Evolutionary conservation across 768 basidiomycete genomes (phyloP), one percentile per base, ranked within the genome.

Genomic region (Trametopsis cervina): DNA sequence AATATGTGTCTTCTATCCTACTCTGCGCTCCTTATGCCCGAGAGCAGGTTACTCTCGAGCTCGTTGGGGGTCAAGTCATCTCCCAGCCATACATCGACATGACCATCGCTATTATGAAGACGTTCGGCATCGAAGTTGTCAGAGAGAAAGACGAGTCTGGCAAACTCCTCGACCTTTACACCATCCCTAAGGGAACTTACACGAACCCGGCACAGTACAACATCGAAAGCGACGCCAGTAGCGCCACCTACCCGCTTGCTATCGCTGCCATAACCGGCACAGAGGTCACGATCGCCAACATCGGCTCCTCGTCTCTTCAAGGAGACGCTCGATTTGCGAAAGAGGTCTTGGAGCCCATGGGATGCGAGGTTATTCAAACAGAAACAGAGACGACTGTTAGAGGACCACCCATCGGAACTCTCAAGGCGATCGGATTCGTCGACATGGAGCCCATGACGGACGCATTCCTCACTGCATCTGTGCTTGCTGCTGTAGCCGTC

Each of bases 391-490:
- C 95, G 7, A 96, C 90, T 9, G 96, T 98, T 26, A 83, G 78
- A 0, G 96, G 96, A 0, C 95, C 95, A 2, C 83, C 88, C 0
- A 66, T 81, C 11, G 89, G 92, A 0, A 71, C 81, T 56, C 75
- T 99, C 42, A 82, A 83, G 54, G 88, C 88, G 1, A 75, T 96
- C 42, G 89, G 87, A 44, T 77, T 83, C 57, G 81, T 97, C 18
- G 91, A 98, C 62, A 98, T 98, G 96, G 92, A 96, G 66, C 83
- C 85, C n/a, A 98, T 99, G 96, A 99, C 96, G 5, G 96, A 99
- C 63, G 96, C 95, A 18, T 99, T 99, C 73, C 76, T 98, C 69
- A 97, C 94, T 2, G 95, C 96, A 7, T 87, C 82, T 10, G 93
- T 85, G 6, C 70, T 99, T 17, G 94, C 91, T 44, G 95, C 96